Percentiles rank a stretch among this genome's conserved stretches.
Conservation (phyloP, 257 asterid genomes). For the Handroanthus guayacan region DNA sequence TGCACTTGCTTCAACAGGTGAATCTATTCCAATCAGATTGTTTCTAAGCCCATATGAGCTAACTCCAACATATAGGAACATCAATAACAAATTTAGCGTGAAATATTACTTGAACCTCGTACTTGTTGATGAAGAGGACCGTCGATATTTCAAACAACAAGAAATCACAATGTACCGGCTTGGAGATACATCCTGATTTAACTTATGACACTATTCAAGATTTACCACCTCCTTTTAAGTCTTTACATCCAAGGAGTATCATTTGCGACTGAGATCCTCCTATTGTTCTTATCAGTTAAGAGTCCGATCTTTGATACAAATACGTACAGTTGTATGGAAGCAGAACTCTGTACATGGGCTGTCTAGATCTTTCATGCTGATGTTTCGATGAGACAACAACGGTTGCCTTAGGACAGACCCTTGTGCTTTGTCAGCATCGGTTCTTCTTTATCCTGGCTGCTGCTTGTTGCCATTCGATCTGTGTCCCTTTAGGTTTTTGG, state of each 20-base stretch:
- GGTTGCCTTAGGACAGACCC: slow-evolving; percentile 6
- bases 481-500: background rate
- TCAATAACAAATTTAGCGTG: slow-evolving; percentile 95
- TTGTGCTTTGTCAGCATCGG: background rate
- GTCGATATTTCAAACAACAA: slow-evolving; percentile 96
- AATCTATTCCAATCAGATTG: slow-evolving; percentile 92
- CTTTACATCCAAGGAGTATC: slow-evolving; percentile 7
- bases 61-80: slow-evolving; percentile 87
- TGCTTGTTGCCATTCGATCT: background rate
- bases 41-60: slow-evolving; percentile 97
- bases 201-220: slow-evolving; percentile 8
- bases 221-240: slow-evolving; percentile 22
- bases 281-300: slow-evolving; percentile 11
- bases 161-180: slow-evolving; percentile 87
- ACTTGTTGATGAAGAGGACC: slow-evolving; percentile 96
- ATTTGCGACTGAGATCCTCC: slow-evolving; percentile 21
- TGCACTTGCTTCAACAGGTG: slow-evolving; percentile 65
- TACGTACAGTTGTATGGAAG: slow-evolving; percentile 42
- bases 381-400: slow-evolving; percentile 16
- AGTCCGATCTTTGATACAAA: slow-evolving; percentile 23
- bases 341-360: slow-evolving; percentile 43
- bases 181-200: slow-evolving; percentile 56
- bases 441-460: background rate
- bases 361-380: slow-evolving; percentile 30
- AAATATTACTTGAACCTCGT: slow-evolving; percentile 94